Evolutionary conservation across 2,329 filamentous ascomycete species (phyloP), one percentile per base, ranked within the genome.

Genomic region (Byssochlamys sp.): DNA sequence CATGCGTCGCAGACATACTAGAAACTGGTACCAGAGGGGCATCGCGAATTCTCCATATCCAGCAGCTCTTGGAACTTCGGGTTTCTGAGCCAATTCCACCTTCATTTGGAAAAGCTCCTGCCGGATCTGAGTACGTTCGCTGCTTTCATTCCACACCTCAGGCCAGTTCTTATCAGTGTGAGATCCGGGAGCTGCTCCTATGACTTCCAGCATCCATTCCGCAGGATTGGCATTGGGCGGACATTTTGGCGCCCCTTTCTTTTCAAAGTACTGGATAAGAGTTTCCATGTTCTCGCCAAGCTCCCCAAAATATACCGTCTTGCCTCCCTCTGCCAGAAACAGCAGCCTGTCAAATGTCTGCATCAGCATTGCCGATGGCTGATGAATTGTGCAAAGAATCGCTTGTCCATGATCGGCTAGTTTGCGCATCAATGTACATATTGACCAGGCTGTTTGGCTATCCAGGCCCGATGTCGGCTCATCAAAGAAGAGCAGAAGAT

Each of bases 371-470:
- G 91, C 91, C 12, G 90, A 95, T 19, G 92, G 92, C 73, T 97
- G 92, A 72, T 97, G 92, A 60, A 96, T 96, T 0, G 92, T 96
- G 77, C 91, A 96, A n/a, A 96, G 84, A 73, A 96, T 90, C 55
- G 92, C 91, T 70, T 95, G 90, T 14, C 92, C 91, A 61, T 86
- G 88, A 72, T 92, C 88, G 65, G 90, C 90, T 33, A 96, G 80
- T 75, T 95, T 96, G 73, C 95, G 87, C 48, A 97, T 82, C 10
- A 96, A 82, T 70, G 90, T 87, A 53, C 91, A 81, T 69, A 96
- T 96, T 62, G 90, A 89, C 90, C 90, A 96, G 0, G 91, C 92
- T 1, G 91, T 95, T 73, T 96, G 91, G 68, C 86, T 90, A 73
- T 96, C 92, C 24, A 96, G 84, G 78, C 92, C 92, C 27, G 91